Evolutionary conservation across 345 rosid species (phyloP), one percentile per base, ranked within the genome.

Genomic region (Dipteronia dyeriana): DNA sequence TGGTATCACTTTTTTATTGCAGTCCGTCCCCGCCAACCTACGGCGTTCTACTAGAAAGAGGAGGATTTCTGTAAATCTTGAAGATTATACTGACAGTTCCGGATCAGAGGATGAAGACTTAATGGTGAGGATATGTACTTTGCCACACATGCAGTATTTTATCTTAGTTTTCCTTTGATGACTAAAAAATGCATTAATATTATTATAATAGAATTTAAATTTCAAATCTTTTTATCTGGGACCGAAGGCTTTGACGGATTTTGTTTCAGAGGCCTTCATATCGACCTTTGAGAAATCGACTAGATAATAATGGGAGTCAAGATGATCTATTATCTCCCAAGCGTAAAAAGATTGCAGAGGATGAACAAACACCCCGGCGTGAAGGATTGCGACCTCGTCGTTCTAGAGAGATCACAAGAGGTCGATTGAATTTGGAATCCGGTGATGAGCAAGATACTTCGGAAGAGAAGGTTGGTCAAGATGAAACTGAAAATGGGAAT

Each of bases 371-470:
- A 10, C 99, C 99, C 66, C 92, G 99, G n/a, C 97, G 99, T 74
- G 98, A 97, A 88, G 99, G 99, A 61, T 81, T 97, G 83, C 88
- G 99, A 68, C 99, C 99, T 72, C 97, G 99, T 71, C 91, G 88
- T 66, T 92, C 97, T 41, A 90, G 86, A 78, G 80, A 82, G 26
- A 67, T 84, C 64, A 85, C 84, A 74, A 88, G 89, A 82, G 82
- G 85, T 79, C 86, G 73, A 49, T 71, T 91, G 70, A 83, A 80
- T 81, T 79, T 84, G 76, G 94, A 90, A 73, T 88, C 90, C 74
- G 92, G 84, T 69, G 93, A 86, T 77, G 95, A 86, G 73, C 88
- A 88, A 78, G 97, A 89, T 74, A 80, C 86, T 68, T 92, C 96
- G 39, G 95, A 92, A 70, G 98, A 91, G 73, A 96, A 94, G 81